A percentile compares a stretch with the other conserved stretches of the same genome.
These are phyloP conservation scores for Solanum chacoense DNA, from an alignment of 305 asterid species.

Conservation along the genomic window DNA sequence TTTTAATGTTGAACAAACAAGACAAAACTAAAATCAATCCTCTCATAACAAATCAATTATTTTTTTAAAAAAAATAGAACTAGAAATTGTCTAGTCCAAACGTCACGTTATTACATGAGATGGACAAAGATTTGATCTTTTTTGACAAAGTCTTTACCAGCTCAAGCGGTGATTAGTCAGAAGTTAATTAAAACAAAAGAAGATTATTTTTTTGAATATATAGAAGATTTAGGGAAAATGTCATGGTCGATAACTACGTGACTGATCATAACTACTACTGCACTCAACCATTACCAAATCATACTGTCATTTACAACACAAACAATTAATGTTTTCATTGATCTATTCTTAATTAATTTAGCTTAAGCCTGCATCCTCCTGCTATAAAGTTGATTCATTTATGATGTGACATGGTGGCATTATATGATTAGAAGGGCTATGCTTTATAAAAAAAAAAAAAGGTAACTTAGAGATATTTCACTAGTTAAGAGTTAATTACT, in stretches of 20 bases:
- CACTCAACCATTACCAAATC: background rate
- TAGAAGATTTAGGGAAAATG: background rate
- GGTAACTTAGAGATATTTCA: too few species aligned
- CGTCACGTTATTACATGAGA: background rate
- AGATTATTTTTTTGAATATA: background rate
- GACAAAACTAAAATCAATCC: background rate
- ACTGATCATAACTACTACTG: background rate
- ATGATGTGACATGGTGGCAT: background rate
- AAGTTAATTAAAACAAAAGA: background rate
- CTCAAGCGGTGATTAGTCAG: background rate
- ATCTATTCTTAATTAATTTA: background rate
- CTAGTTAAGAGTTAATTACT: background rate
- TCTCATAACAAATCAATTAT: background rate
- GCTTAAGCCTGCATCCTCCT: background rate
- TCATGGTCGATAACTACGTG: background rate
- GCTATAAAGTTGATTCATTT: background rate
- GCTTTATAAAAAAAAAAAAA: background rate
- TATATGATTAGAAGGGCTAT: background rate
- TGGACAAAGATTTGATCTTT: background rate
- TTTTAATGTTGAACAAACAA: background rate
- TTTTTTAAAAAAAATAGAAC: background rate
- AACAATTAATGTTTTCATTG: background rate
- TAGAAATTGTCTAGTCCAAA: background rate
- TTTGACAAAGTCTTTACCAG: background rate
- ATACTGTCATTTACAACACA: background rate